These are phyloP conservation scores for Rhododendron ovatum DNA, from an alignment of 148 eudicot genomes.

Conservation along the genomic window DNA sequence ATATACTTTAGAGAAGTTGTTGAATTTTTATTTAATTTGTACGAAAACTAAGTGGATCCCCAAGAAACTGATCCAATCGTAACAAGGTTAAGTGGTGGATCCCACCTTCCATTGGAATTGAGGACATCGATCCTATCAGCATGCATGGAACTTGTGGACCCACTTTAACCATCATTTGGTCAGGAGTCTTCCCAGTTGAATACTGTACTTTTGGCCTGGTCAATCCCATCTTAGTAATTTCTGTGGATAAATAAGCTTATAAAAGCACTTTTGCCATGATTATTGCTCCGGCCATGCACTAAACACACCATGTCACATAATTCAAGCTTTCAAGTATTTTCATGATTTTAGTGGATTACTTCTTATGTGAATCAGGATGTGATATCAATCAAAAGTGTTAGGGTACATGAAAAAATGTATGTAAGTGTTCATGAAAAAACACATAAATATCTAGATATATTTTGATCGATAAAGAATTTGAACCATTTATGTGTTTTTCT, in stretches of 20 bases:
- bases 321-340: neutral
- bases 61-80: neutral
- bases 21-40: no score
- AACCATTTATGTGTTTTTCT: no score
- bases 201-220: no score
- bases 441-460: no score
- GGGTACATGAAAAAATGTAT: no score
- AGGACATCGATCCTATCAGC: neutral
- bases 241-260: neutral
- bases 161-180: neutral
- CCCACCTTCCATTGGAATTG: neutral
- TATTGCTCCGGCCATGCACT: neutral
- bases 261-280: neutral
- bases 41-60: no score
- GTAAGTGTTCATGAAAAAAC: no score
- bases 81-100: neutral
- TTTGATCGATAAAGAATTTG: no score
- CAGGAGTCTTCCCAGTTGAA: constrained; percentile 5
- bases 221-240: neutral
- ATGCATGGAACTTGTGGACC: neutral
- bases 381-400: no score
- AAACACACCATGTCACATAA: neutral
- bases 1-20: no score
- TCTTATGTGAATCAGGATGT: neutral
- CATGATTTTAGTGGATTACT: neutral